Conservation (phyloP, 331 rosid species). For the Quercus lobata region DNA sequence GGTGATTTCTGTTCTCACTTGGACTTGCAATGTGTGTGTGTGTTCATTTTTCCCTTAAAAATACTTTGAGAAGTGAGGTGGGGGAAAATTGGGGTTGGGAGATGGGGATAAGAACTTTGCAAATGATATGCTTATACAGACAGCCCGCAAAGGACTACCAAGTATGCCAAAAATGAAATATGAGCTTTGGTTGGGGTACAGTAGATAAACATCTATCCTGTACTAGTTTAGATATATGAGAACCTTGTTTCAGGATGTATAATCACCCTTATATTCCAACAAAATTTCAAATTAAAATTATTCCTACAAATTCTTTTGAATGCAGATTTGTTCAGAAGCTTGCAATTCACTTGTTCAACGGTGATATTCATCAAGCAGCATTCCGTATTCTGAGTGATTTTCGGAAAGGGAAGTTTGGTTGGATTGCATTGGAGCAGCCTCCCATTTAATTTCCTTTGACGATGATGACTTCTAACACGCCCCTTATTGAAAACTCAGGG, state of each 20-base stretch:
- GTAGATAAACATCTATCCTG: not conserved
- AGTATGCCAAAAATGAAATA: not conserved
- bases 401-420: slow-evolving; percentile 83
- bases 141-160: not conserved
- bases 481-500: too few relatives aligned
- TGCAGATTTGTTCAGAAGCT: slow-evolving; percentile 77
- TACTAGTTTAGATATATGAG: not conserved
- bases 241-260: not conserved
- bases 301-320: not conserved
- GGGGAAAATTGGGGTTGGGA: not conserved
- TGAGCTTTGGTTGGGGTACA: not conserved
- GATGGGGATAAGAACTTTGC: not conserved
- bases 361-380: slow-evolving; percentile 76
- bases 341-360: slow-evolving; percentile 67
- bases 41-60: not conserved
- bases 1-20: not conserved
- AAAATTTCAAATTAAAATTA: not conserved
- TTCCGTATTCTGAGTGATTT: slow-evolving; percentile 79
- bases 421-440: slow-evolving; percentile 92
- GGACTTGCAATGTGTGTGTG: not conserved
- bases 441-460: slow-evolving; percentile 41
- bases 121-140: not conserved
- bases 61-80: not conserved
- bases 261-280: not conserved
- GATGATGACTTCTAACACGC: not conserved